These are phyloP conservation scores for Skeletonema grethae DNA, from an alignment of 108 stramenopile species.

Conservation along the genomic window DNA sequence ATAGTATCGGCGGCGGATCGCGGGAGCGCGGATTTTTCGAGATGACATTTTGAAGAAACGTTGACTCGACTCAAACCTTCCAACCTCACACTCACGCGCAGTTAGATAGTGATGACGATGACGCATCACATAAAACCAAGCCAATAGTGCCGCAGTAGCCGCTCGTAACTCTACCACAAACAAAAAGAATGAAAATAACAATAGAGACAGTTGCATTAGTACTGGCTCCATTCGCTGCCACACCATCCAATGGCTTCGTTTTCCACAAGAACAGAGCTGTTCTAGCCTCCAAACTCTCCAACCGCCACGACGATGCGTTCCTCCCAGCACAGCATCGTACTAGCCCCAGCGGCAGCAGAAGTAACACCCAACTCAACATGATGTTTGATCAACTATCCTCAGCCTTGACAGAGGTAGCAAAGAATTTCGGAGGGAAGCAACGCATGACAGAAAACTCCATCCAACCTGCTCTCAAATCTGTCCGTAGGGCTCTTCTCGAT, in stretches of 20 bases:
- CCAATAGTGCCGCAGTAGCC: not conserved
- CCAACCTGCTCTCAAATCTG: slow-evolving; percentile 78
- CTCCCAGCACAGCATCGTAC: not conserved
- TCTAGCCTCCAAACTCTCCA: not conserved
- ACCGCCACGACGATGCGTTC: not conserved
- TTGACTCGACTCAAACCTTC: too few relatives aligned
- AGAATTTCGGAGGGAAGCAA: slow-evolving; percentile 72
- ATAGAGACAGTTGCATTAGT: slow-evolving; percentile 3
- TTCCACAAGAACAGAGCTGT: slow-evolving; percentile 3
- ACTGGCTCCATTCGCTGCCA: not conserved
- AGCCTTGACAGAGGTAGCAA: slow-evolving; percentile 71
- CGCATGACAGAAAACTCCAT: slow-evolving; percentile 86
- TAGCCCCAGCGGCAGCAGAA: not conserved
- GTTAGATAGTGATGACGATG: not conserved
- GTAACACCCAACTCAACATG: slow-evolving; percentile 57
- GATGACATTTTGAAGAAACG: too few relatives aligned
- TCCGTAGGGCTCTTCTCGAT: slow-evolving; percentile 87
- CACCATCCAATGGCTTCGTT: not conserved
- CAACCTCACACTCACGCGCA: too few relatives aligned
- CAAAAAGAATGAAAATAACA: not conserved
- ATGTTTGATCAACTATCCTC: slow-evolving; percentile 88
- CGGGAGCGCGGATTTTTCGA: too few relatives aligned
- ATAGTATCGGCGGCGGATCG: too few relatives aligned
- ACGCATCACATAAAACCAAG: slow-evolving; percentile 40
- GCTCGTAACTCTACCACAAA: too few relatives aligned